A percentile compares a stretch with the other conserved stretches of the same genome.
These are phyloP conservation scores for Hypoxylon subgilvum DNA, from an alignment of 495 filamentous ascomycete species.

Conservation along the genomic window DNA sequence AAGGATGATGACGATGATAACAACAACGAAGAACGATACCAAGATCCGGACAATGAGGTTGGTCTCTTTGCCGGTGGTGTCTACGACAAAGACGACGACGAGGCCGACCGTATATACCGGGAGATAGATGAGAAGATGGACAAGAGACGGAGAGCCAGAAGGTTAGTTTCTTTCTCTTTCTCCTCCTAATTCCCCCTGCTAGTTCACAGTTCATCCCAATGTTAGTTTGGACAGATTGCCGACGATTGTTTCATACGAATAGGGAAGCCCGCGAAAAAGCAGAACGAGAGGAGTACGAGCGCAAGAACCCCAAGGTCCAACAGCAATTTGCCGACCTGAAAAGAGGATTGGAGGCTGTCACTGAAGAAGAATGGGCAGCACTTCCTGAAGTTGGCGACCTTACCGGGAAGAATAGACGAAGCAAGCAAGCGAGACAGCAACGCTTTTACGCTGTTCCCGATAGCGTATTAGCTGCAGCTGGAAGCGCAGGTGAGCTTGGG, in stretches of 20 bases:
- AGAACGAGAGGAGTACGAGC: constrained; percentile 93
- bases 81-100: constrained; percentile 95
- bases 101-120: constrained; percentile 93
- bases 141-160: constrained; percentile 79
- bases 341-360: constrained; percentile 81
- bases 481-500: constrained; percentile 79
- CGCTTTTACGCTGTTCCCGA: constrained; percentile 97
- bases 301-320: constrained; percentile 96
- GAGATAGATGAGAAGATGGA: constrained; percentile 98
- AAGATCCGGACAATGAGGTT: constrained; percentile 96
- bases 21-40: constrained; percentile 84
- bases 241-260: constrained; percentile 67
- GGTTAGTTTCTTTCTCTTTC: constrained; percentile 69
- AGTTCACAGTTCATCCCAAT: constrained; percentile 73
- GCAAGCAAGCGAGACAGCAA: constrained; percentile 78
- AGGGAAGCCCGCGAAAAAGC: constrained; percentile 95
- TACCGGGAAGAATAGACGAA: constrained; percentile 88
- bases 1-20: constrained; percentile 79
- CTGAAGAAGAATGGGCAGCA: constrained; percentile 95
- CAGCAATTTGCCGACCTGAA: constrained; percentile 98
- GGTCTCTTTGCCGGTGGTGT: constrained; percentile 92
- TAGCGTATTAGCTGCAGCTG: constrained; percentile 87
- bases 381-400: constrained; percentile 95
- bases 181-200: constrained; percentile 24
- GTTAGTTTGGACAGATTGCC: constrained; percentile 82